Conservation (phyloP, 2,329 filamentous ascomycete species). For the Verticillium nubilum region DNA sequence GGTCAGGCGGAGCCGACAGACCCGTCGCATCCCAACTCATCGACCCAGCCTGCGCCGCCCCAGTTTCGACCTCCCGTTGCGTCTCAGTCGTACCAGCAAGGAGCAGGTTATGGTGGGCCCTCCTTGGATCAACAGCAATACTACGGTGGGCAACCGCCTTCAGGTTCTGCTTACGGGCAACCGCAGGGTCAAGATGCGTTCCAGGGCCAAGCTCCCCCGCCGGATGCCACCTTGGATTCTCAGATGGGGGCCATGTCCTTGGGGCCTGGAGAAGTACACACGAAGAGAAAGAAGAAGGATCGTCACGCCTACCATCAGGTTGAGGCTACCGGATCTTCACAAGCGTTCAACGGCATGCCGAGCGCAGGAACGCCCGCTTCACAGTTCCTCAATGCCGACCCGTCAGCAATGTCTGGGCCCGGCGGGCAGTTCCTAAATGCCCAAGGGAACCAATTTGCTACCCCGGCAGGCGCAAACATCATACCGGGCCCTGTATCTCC, state of each 20-base stretch:
- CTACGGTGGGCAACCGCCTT: conserved; percentile 23
- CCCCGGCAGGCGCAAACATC: conserved; percentile 43
- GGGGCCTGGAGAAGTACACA: conserved; percentile 41
- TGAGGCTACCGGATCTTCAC: conserved; percentile 63
- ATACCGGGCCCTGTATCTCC: conserved; percentile 16
- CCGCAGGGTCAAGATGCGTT: conserved; percentile 20
- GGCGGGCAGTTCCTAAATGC: conserved; percentile 41
- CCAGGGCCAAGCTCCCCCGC: conserved; percentile 22
- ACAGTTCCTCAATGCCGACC: conserved; percentile 29
- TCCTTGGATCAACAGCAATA: conserved; percentile 23
- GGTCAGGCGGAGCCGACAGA: conserved; percentile 51
- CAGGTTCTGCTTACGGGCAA: conserved; percentile 24
- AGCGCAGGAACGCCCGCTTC: conserved; percentile 44
- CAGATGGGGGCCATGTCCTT: conserved; percentile 78
- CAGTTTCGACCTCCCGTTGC: conserved; percentile 53
- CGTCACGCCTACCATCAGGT: conserved; percentile 88
- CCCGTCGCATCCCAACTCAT: conserved; percentile 47
- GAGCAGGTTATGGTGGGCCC: conserved; percentile 29
- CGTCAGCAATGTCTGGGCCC: conserved; percentile 21
- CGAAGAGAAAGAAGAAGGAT: conserved; percentile 84
- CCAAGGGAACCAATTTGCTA: conserved; percentile 56
- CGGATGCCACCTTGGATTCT: conserved; percentile 51
- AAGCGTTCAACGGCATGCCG: conserved; percentile 65
- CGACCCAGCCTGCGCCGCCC: conserved; percentile 42
- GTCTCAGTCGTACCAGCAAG: conserved; percentile 48